phyloP scores from a whole-genome alignment of 2,329 filamentous ascomycete genomes.

The Paraphaeosphaeria minitans region DNA sequence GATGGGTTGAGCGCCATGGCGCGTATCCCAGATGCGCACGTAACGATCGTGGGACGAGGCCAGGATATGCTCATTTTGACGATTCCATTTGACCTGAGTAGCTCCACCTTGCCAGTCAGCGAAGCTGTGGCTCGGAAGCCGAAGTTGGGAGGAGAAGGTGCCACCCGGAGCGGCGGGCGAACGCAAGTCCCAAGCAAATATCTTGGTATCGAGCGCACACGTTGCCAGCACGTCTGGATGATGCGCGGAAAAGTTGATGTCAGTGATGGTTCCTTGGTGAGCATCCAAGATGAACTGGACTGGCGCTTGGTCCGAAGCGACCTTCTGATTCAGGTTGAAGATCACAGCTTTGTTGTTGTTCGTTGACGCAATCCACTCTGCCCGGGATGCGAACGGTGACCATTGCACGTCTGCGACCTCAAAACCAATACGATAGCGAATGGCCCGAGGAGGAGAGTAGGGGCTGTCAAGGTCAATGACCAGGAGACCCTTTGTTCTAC shows the following conservation, averaged over 20 bases:
- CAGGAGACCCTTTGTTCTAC: slow-evolving; percentile 79
- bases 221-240: slow-evolving; percentile 89
- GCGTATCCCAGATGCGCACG: slow-evolving; percentile 88
- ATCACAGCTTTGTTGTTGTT: slow-evolving; percentile 93
- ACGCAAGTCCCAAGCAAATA: slow-evolving; percentile 90
- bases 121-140: slow-evolving; percentile 59
- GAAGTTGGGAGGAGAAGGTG: slow-evolving; percentile 12
- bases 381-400: slow-evolving; percentile 87
- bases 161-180: slow-evolving; percentile 73
- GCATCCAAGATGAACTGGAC: slow-evolving; percentile 89
- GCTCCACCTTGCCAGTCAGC: slow-evolving; percentile 94
- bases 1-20: slow-evolving; percentile 77
- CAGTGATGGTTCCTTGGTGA: slow-evolving; percentile 86
- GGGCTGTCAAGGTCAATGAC: slow-evolving; percentile 92
- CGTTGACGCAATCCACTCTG: slow-evolving; percentile 93
- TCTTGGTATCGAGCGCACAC: slow-evolving; percentile 89
- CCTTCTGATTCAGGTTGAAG: slow-evolving; percentile 77
- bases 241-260: slow-evolving; percentile 94
- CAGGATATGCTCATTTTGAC: slow-evolving; percentile 82
- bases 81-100: slow-evolving; percentile 94
- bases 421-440: slow-evolving; percentile 89
- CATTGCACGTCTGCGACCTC: slow-evolving; percentile 95
- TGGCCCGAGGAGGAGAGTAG: slow-evolving; percentile 81
- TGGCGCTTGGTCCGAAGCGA: slow-evolving; percentile 66
- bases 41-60: slow-evolving; percentile 90